A percentile compares a stretch with the other conserved stretches of the same genome.
phyloP scores from a whole-genome alignment of 2,329 filamentous ascomycete species.

The Cladobotryum protrusum region DNA sequence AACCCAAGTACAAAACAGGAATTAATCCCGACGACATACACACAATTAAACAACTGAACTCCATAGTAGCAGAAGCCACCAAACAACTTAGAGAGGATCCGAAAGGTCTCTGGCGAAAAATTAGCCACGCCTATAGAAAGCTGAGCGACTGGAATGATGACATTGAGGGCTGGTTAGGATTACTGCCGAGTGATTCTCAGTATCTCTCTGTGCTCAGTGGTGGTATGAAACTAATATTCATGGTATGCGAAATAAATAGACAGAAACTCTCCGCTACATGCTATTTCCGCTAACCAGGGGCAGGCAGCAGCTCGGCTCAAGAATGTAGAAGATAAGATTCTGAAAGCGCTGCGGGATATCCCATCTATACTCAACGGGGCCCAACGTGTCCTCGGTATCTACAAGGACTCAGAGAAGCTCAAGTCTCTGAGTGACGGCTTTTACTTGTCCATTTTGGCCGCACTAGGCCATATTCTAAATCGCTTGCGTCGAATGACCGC shows the following conservation, averaged over 20 bases:
- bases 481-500: not conserved
- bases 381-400: not conserved
- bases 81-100: too few species aligned
- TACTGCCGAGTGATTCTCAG: not conserved
- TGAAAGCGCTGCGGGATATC: not conserved
- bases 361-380: not conserved
- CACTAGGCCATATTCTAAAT: not conserved
- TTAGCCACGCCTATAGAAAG: not conserved
- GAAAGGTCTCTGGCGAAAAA: not conserved
- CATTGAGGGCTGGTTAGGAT: not conserved
- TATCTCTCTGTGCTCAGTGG: not conserved
- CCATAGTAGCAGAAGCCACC: too few species aligned
- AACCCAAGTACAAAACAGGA: too few species aligned
- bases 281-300: not conserved
- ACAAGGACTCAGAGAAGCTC: not conserved
- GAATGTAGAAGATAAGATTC: not conserved
- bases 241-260: not conserved
- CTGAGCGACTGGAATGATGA: too few species aligned
- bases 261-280: not conserved
- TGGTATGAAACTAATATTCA: not conserved
- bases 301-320: not conserved
- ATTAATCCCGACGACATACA: too few species aligned
- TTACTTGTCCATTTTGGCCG: not conserved
- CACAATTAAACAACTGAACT: too few species aligned
- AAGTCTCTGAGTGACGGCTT: not conserved